Base-by-base conservation (phyloP, 2,329 filamentous ascomycete genomes). In the Trichoderma afroharzianum region DNA sequence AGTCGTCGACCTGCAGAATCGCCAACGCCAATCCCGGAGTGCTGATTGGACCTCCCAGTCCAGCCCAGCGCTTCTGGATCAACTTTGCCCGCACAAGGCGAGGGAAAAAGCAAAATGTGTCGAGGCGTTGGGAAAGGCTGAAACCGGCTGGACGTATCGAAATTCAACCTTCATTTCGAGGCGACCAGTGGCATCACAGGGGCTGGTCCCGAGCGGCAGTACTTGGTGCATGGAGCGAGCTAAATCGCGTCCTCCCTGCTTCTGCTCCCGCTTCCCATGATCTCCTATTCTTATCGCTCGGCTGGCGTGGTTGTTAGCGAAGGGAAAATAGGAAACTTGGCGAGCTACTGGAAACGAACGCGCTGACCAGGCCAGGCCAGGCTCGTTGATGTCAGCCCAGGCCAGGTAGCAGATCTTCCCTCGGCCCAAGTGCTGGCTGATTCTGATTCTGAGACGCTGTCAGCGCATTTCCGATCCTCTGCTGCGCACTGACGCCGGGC, bases 211-310 rank as follows among this genome's bases (percentile, higher is more conserved):
- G 28, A 61, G 57, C 36, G 36, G 36, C 36, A 39, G 36, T 39
- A 39, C 36, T 39, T 39, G 39, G 39, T n/a, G 39, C 28, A 36
- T 32, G 28, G 32, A 55, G 30, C 30, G 28, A 64, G n/a, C 63
- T 33, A 66, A 57, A 33, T 53, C 57, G n/a, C 24, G 47, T 33
- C 14, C 63, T 57, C 66, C 66, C 66, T 68, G 66, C 39, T 50
- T 68, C 66, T 61, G 66, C 36, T 61, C 59, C 43, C 28, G 66
- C 36, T 61, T 68, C 43, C 28, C 55, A 39, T 24, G 55, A 68
- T 68, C 66, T 68, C 66, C 66, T 68, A 68, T 68, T 68, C 66
- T 68, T 61, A 68, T 61, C 66, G 55, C 66, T 68, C 66, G 55
- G 66, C 28, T 61, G 66, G 36, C 26, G 15, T 68, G 64, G 64